phyloP scores from a whole-genome alignment of 768 basidiomycete genomes.

The Plicaturopsis crispa region DNA sequence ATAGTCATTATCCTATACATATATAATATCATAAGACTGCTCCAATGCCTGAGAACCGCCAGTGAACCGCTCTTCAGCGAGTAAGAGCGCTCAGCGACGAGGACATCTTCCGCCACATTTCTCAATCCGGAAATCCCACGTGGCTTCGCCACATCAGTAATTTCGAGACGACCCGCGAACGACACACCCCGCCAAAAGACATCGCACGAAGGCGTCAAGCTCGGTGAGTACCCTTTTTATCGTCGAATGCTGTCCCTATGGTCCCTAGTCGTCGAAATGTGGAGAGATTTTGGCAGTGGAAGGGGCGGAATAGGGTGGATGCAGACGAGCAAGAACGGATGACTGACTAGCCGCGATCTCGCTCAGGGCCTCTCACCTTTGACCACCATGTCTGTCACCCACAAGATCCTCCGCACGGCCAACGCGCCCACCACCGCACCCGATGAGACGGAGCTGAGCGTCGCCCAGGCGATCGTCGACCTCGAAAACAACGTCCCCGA shows the following conservation, averaged over 20 bases:
- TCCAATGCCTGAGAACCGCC: no score
- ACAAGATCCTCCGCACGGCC: slow-evolving; percentile 94
- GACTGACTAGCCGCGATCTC: slow-evolving; percentile 24
- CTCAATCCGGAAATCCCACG: no score
- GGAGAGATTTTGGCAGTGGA: slow-evolving; percentile 11
- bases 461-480: slow-evolving; percentile 95
- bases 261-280: slow-evolving; percentile 14
- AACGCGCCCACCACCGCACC: slow-evolving; percentile 88
- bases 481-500: slow-evolving; percentile 98
- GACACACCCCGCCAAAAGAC: no score
- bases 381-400: slow-evolving; percentile 56
- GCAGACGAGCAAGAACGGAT: slow-evolving; percentile 32
- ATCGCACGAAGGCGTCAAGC: slow-evolving; percentile 49
- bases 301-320: slow-evolving; percentile 48
- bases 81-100: no score
- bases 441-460: slow-evolving; percentile 83
- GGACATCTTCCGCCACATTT: no score
- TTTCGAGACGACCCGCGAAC: no score
- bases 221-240: slow-evolving; percentile 50
- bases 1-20: no score
- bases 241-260: slow-evolving; percentile 19
- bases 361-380: slow-evolving; percentile 11
- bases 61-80: no score
- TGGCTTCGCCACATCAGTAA: no score
- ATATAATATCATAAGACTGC: no score